Evolutionary conservation across 805 yeast genomes (phyloP).

Genomic region (Cyberlindnera subsufficiens): DNA sequence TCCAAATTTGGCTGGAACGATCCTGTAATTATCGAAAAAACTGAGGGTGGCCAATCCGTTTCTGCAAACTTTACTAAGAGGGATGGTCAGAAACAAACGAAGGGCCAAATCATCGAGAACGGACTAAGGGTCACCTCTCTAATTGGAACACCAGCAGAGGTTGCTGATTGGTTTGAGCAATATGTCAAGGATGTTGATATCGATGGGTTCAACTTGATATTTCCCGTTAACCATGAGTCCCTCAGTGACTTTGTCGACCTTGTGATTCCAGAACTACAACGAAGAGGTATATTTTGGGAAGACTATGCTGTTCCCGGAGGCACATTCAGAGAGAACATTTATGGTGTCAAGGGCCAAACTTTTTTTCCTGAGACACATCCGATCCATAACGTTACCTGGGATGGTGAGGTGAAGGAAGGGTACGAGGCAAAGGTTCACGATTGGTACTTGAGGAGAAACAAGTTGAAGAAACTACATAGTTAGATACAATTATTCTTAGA

Average conservation of each 20-base stretch:
- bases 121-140: slow-evolving; percentile 28
- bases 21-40: slow-evolving; percentile 27
- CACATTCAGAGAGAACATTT: slow-evolving; percentile 32
- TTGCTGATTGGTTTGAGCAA: slow-evolving; percentile 33
- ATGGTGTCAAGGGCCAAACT: slow-evolving; percentile 24
- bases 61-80: slow-evolving; percentile 24
- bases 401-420: slow-evolving; percentile 2
- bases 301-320: slow-evolving; percentile 32
- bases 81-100: slow-evolving; percentile 17
- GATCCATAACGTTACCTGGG: slow-evolving; percentile 12
- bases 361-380: slow-evolving; percentile 20
- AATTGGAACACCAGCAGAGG: slow-evolving; percentile 31
- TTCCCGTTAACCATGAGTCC: slow-evolving; percentile 31
- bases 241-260: slow-evolving; percentile 32
- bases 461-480: too few species aligned
- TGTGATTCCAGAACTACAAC: slow-evolving; percentile 30
- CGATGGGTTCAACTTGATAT: slow-evolving; percentile 38
- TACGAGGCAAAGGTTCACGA: too few species aligned
- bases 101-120: slow-evolving; percentile 25
- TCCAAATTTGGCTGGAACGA: slow-evolving; percentile 23
- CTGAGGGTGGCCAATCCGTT: slow-evolving; percentile 32
- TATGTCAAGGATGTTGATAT: slow-evolving; percentile 35
- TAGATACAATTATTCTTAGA: too few species aligned
- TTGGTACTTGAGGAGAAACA: too few species aligned
- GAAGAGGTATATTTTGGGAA: slow-evolving; percentile 30